Conservation (phyloP, 352 stramenopile genomes). For the Globisporangium yorkense region DNA sequence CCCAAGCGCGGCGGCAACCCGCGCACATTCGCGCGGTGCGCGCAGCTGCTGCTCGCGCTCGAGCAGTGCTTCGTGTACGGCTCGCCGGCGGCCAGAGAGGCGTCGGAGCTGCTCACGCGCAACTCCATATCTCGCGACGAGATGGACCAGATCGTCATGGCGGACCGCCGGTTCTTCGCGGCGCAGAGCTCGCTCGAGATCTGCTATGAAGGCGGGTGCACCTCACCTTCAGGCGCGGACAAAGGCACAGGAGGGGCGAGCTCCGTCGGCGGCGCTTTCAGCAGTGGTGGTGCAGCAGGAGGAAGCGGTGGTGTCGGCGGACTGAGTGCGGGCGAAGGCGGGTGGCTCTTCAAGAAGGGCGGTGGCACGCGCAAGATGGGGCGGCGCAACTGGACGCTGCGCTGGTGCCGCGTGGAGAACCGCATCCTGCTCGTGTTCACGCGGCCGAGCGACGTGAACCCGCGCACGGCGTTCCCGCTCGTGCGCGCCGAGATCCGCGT, state of each 20-base stretch:
- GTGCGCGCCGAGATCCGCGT: slow-evolving; percentile 60
- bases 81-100: slow-evolving; percentile 48
- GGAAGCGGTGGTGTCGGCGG: slow-evolving; percentile 2
- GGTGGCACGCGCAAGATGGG: slow-evolving; percentile 70
- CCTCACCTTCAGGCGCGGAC: background rate
- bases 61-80: slow-evolving; percentile 83
- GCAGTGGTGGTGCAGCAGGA: background rate
- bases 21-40: slow-evolving; percentile 65
- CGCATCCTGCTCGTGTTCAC: slow-evolving; percentile 72
- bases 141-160: slow-evolving; percentile 68
- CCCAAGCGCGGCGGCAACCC: slow-evolving; percentile 61
- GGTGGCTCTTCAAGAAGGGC: slow-evolving; percentile 82
- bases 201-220: slow-evolving; percentile 6
- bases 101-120: slow-evolving; percentile 41
- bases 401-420: slow-evolving; percentile 74
- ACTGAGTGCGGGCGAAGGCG: slow-evolving; percentile 4
- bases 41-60: slow-evolving; percentile 61
- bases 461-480: slow-evolving; percentile 58
- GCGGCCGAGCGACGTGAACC: slow-evolving; percentile 35
- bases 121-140: slow-evolving; percentile 63
- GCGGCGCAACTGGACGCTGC: slow-evolving; percentile 65
- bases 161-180: slow-evolving; percentile 69
- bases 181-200: slow-evolving; percentile 37
- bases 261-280: background rate
- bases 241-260: background rate